A percentile compares a stretch with the other conserved stretches of the same genome.
Evolutionary conservation across 306 rosid species (phyloP).

Genomic region (Citrullus amarus): DNA sequence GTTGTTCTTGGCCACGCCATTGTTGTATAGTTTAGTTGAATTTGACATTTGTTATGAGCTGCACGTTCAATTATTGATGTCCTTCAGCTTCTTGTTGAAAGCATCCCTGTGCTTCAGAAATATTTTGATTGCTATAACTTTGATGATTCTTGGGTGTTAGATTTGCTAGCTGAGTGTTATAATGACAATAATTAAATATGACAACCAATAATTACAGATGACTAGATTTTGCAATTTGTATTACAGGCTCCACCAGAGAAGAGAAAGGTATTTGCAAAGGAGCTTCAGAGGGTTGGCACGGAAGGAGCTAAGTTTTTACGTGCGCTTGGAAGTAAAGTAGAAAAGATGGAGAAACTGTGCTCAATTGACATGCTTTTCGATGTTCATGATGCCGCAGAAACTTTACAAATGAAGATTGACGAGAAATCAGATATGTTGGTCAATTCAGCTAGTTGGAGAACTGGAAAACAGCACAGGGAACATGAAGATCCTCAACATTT

Average conservation of each 20-base stretch:
- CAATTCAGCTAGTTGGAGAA: conserved; percentile 70
- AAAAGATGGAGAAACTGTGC: conserved; percentile 73
- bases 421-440: conserved; percentile 65
- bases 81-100: not conserved
- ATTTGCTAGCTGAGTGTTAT: not conserved
- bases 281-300: conserved; percentile 59
- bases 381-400: conserved; percentile 86
- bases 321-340: conserved; percentile 69
- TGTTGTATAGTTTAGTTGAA: not conserved
- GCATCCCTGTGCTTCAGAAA: not conserved
- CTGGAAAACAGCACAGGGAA: conserved; percentile 44
- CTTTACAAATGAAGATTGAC: conserved; percentile 68
- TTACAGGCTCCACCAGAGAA: conserved; percentile 77
- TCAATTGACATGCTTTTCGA: conserved; percentile 48
- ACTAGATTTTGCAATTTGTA: not conserved
- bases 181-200: not conserved
- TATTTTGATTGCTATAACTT: not conserved
- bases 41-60: not conserved
- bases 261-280: conserved; percentile 59
- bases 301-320: conserved; percentile 71
- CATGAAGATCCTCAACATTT: conserved; percentile 34
- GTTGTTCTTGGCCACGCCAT: not conserved
- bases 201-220: not conserved
- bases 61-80: not conserved
- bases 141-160: not conserved